Percentiles rank a stretch among this genome's conserved stretches.
Conservation (phyloP, 1,139 yeast species). For the Pichia cactophila region DNA sequence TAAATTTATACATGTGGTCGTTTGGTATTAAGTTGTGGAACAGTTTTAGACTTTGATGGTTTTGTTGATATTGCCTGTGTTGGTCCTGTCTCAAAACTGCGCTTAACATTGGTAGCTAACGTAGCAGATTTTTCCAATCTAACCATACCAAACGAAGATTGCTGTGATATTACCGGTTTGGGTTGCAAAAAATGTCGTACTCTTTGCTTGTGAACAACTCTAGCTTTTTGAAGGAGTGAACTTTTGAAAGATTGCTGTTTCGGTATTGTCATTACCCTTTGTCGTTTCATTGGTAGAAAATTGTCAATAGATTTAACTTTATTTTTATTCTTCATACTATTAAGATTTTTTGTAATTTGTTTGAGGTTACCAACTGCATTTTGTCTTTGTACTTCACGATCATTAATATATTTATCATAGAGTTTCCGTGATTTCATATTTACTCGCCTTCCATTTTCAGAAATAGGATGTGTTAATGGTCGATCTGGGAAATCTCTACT, state of each 20-base stretch:
- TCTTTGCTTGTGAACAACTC: constrained; percentile 23
- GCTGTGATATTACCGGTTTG: not conserved
- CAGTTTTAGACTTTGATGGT: constrained; percentile 3
- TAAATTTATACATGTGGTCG: not conserved
- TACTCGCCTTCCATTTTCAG: constrained; percentile 15
- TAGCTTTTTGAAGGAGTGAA: constrained; percentile 26
- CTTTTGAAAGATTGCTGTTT: constrained; percentile 19
- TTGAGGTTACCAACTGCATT: constrained; percentile 24
- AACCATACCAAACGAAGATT: not conserved
- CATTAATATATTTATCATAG: constrained; percentile 22
- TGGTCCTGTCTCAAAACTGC: not conserved
- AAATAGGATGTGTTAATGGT: constrained; percentile 14
- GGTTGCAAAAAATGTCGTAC: constrained; percentile 21
- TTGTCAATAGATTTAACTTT: constrained; percentile 25
- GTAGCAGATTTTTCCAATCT: not conserved
- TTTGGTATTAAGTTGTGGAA: not conserved
- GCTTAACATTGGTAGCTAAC: not conserved
- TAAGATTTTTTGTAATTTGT: constrained; percentile 20
- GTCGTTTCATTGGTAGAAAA: constrained; percentile 19
- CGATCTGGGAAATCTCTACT: constrained; percentile 27
- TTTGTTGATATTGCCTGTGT: constrained; percentile 1
- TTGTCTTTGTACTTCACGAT: constrained; percentile 21
- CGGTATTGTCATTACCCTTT: not conserved
- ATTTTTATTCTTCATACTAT: constrained; percentile 20
- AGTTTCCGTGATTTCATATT: constrained; percentile 19